Conservation (phyloP, 2,329 filamentous ascomycete genomes). For the Penicillium fuscoglaucum region DNA sequence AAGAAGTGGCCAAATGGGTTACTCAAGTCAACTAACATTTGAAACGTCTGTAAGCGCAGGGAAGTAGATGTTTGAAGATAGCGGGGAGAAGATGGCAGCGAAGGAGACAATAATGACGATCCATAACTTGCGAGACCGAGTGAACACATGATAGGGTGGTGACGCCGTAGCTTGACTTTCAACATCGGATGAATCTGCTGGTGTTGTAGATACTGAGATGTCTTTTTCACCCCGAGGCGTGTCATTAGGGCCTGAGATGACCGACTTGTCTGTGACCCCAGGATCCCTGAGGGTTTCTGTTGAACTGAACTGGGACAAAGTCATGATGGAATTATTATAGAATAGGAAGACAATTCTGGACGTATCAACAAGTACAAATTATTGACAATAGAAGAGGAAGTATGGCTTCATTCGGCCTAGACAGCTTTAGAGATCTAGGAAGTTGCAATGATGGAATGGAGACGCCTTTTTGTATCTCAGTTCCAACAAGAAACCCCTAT, state of each 20-base stretch:
- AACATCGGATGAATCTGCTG: conserved; percentile 17
- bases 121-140: conserved; percentile 36
- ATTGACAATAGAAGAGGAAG: conserved; percentile 9
- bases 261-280: conserved; percentile 9
- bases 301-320: conserved; percentile 5
- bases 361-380: conserved; percentile 3
- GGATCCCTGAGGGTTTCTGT: conserved; percentile 16
- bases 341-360: neutral
- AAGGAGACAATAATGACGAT: conserved; percentile 44
- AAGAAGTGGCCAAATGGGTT: neutral
- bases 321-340: conserved; percentile 14
- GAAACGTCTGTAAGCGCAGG: conserved; percentile 40
- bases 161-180: conserved; percentile 17
- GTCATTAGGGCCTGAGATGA: conserved; percentile 17
- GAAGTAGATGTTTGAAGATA: conserved; percentile 51
- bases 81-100: conserved; percentile 46
- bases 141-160: conserved; percentile 37
- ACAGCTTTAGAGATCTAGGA: neutral
- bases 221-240: conserved; percentile 18
- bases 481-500: conserved; percentile 13
- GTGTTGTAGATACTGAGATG: conserved; percentile 11
- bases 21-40: conserved; percentile 15
- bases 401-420: neutral
- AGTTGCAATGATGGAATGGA: conserved; percentile 1
- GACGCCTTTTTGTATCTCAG: conserved; percentile 21